Evolutionary conservation across 208 protist species (phyloP).

Genomic region (Leishmania major): DNA sequence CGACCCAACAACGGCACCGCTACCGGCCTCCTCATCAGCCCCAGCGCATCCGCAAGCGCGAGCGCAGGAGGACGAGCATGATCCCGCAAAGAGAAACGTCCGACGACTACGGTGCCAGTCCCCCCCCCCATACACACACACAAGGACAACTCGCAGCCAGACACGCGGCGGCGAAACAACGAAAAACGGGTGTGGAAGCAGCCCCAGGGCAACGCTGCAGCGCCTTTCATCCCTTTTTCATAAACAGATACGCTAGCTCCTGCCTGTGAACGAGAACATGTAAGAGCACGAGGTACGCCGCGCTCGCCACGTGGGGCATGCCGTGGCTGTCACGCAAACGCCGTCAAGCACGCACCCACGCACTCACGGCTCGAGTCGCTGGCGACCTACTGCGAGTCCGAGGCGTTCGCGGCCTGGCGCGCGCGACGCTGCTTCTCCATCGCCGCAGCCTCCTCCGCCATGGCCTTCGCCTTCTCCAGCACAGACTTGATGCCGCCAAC

Average conservation of each 20-base stretch:
- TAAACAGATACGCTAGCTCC: no score
- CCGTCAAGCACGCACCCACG: neutral
- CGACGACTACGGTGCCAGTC: no score
- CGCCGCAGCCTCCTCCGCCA: constrained; percentile 84
- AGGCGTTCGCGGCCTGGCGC: constrained; percentile 38
- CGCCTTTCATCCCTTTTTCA: no score
- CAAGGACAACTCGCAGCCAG: neutral
- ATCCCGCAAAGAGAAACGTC: no score
- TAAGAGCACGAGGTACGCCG: neutral
- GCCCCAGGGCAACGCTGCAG: neutral
- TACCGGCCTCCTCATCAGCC: neutral
- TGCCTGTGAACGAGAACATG: neutral
- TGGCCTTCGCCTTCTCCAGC: constrained; percentile 91
- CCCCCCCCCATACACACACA: no score
- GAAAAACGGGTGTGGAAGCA: no score
- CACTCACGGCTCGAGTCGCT: neutral
- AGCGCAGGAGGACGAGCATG: no score
- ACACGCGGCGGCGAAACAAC: neutral
- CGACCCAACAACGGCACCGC: constrained; percentile 5
- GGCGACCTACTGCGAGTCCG: constrained; percentile 17
- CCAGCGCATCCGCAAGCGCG: no score
- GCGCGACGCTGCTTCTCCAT: constrained; percentile 66
- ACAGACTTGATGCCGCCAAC: constrained; percentile 95
- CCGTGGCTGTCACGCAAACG: neutral
- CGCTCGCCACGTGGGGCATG: neutral